Evolutionary conservation across 352 stramenopile species (phyloP).

Genomic region (Pythium insidiosum): DNA sequence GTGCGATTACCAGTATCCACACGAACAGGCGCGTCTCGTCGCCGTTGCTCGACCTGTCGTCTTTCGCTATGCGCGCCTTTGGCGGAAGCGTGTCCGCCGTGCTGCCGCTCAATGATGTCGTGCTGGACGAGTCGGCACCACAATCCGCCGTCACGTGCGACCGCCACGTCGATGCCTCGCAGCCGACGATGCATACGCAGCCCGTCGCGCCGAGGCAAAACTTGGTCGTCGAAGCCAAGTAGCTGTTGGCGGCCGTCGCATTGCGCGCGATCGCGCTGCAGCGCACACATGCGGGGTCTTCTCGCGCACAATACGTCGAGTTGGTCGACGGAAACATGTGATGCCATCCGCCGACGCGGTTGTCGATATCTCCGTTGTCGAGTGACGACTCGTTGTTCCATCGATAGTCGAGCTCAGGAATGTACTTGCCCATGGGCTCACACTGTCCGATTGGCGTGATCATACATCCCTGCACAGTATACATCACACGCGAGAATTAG

Average conservation of each 20-base stretch:
- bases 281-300: slow-evolving; percentile 29
- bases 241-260: slow-evolving; percentile 26
- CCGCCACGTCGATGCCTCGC: slow-evolving; percentile 18
- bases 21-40: background rate
- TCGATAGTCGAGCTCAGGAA: slow-evolving; percentile 27
- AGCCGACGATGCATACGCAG: slow-evolving; percentile 48
- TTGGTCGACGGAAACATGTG: slow-evolving; percentile 39
- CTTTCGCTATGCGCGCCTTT: no score
- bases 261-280: slow-evolving; percentile 33
- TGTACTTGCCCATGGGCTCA: slow-evolving; percentile 38
- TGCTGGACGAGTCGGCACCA: no score
- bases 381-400: slow-evolving; percentile 18
- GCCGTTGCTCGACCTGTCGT: no score
- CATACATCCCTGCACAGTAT: slow-evolving; percentile 22
- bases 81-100: no score
- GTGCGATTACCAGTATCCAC: slow-evolving; percentile 8
- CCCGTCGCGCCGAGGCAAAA: slow-evolving; percentile 27
- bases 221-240: slow-evolving; percentile 36
- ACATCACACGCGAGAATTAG: no score
- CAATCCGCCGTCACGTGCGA: slow-evolving; percentile 6
- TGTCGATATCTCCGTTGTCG: slow-evolving; percentile 27
- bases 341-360: slow-evolving; percentile 18
- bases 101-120: no score
- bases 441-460: slow-evolving; percentile 34
- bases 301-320: slow-evolving; percentile 37